Base-by-base conservation (phyloP, 257 asterid genomes). In the Echites panduratus region DNA sequence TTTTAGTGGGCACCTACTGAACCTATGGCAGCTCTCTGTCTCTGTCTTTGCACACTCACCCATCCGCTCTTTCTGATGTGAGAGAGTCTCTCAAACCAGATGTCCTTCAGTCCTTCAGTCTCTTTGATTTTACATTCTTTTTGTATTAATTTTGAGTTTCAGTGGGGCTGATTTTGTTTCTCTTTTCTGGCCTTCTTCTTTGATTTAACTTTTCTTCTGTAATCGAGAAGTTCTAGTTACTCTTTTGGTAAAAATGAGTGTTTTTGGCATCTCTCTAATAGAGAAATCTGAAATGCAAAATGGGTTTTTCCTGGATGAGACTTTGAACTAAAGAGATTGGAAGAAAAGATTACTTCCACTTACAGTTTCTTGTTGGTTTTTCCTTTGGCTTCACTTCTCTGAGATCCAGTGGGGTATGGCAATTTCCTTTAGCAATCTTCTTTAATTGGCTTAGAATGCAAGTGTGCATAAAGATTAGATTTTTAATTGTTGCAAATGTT, bases 321-420 rank as follows among this genome's bases (percentile, higher is more conserved):
- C 81, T 82, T 87, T 81, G 86, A 83, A 90, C 80, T 80, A 73
- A 79, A 75, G 87, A 77, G 88, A 83, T 54, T 75, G 83, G 80
- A 75, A 82, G 81, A 87, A 75, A 87, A 84, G 85, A 83, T 87
- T 90, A 76, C 82, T 77, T 80, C 53, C 66, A 16, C 77, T 73
- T 52, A 81, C 77, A 70, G 53, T 78, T 80, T 85, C 73, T 73
- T 82, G 82, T 82, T 74, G 79, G 82, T 73, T 76, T 80, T 79
- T 76, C 73, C 82, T 80, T 82, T 81, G 67, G 86, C 78, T 85
- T 80, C 79, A 84, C 86, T 87, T 79, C 85, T 78, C 75, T 75
- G 78, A 77, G 79, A 82, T 76, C 81, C 74, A 77, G 85, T 77
- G 84, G 83, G 87, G 82, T 80, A 74, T 74, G 83, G 38, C 73